Evolutionary conservation across 768 basidiomycete species (phyloP).

Genomic region (Lyophyllum decastes): DNA sequence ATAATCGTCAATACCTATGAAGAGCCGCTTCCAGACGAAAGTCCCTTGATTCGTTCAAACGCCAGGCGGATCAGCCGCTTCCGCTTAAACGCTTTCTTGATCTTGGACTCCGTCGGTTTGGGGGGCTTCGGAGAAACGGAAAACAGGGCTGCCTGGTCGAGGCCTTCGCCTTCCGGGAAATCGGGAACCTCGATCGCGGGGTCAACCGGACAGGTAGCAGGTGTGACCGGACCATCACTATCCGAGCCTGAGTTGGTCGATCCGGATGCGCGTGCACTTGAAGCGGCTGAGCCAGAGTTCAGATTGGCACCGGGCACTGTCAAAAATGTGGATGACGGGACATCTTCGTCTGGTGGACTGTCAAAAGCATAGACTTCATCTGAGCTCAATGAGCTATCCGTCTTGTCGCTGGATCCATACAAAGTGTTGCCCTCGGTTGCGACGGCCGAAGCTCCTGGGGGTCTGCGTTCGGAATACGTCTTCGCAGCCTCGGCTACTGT

Average conservation of each 20-base stretch:
- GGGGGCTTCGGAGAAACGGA: not conserved
- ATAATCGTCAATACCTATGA: not conserved
- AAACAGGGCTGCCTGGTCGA: conserved; percentile 27
- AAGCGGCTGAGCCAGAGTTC: conserved; percentile 10
- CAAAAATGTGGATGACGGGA: conserved; percentile 6
- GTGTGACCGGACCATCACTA: conserved; percentile 52
- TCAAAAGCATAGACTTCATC: conserved; percentile 40
- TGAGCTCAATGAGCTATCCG: conserved; percentile 25
- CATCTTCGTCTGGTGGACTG: conserved; percentile 32
- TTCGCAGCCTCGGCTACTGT: conserved; percentile 21
- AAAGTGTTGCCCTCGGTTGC: not conserved
- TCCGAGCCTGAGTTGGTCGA: conserved; percentile 32
- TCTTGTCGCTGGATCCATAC: conserved; percentile 8
- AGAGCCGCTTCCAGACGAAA: conserved; percentile 10
- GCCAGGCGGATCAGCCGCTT: conserved; percentile 39
- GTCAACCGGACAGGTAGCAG: conserved; percentile 41
- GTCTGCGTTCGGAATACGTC: conserved; percentile 9
- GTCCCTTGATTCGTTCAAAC: conserved; percentile 21
- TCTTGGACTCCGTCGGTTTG: conserved; percentile 5
- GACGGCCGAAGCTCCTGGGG: conserved; percentile 3
- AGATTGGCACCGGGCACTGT: conserved; percentile 13
- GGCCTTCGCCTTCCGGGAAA: conserved; percentile 37
- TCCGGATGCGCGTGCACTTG: conserved; percentile 18
- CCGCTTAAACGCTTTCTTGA: conserved; percentile 27
- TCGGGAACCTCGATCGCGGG: conserved; percentile 45